Conservation (phyloP, 1,284 basidiomycete species). For the Rhizoctonia solani region DNA sequence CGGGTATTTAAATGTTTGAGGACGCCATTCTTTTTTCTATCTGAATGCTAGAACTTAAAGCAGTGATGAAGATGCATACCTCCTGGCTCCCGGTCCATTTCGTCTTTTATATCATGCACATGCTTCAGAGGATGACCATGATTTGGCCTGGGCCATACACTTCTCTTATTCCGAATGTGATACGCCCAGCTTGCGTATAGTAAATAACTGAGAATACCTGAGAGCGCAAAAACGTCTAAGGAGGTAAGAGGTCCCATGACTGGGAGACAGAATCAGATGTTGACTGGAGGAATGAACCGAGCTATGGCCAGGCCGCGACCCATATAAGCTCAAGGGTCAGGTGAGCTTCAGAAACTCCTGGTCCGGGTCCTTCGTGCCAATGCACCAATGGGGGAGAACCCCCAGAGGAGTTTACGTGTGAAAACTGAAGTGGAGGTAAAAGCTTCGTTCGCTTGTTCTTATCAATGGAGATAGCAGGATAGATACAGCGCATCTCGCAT, state of each 20-base stretch:
- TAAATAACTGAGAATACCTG: neutral
- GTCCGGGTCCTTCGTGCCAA: too few species aligned
- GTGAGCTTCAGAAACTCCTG: too few species aligned
- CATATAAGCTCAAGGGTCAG: too few species aligned
- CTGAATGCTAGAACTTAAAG: neutral
- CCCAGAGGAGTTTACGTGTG: too few species aligned
- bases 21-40: constrained; percentile 35
- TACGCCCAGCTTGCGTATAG: neutral
- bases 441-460: neutral
- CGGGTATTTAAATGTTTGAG: constrained; percentile 36
- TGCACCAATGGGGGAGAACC: too few species aligned
- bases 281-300: too few species aligned
- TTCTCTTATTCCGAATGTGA: neutral
- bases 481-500: neutral
- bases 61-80: neutral
- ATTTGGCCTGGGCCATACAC: too few species aligned
- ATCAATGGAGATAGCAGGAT: neutral
- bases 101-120: neutral
- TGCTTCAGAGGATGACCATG: too few species aligned
- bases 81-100: constrained; percentile 33
- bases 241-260: neutral
- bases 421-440: neutral
- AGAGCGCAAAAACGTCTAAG: neutral
- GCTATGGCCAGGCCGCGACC: too few species aligned
- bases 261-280: too few species aligned